phyloP scores from a whole-genome alignment of 2,329 filamentous ascomycete genomes.

The Aspergillus unguis region DNA sequence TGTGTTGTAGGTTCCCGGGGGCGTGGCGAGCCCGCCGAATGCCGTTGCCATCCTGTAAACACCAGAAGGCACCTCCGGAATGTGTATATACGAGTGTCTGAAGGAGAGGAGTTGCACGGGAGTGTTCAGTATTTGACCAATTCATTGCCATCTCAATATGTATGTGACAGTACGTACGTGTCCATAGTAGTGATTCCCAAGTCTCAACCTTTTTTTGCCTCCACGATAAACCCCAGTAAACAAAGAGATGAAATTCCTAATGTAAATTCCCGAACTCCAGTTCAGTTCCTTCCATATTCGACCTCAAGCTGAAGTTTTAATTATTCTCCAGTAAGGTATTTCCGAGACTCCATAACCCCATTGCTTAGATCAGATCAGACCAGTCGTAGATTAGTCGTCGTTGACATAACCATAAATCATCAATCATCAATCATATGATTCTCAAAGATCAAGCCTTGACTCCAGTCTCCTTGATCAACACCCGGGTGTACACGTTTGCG shows the following conservation, averaged over 20 bases:
- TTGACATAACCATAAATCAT: neutral
- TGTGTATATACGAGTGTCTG: too few relatives aligned
- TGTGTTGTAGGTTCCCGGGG: slow-evolving; percentile 39
- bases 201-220: neutral
- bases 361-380: neutral
- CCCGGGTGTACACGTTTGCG: slow-evolving; percentile 19
- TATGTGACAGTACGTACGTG: too few relatives aligned
- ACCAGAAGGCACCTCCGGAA: neutral
- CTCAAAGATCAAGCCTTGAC: slow-evolving; percentile 2
- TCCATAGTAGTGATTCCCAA: neutral
- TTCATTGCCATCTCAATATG: too few relatives aligned
- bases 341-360: too few relatives aligned
- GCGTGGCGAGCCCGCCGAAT: slow-evolving; percentile 47
- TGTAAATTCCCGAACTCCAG: too few relatives aligned
- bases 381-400: neutral
- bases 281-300: too few relatives aligned
- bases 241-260: too few relatives aligned
- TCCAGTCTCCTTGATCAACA: slow-evolving; percentile 23
- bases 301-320: too few relatives aligned
- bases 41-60: slow-evolving; percentile 40
- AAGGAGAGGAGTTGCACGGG: too few relatives aligned
- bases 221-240: neutral
- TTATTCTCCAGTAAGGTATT: too few relatives aligned
- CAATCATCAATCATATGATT: neutral
- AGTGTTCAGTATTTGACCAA: too few relatives aligned